These are phyloP conservation scores for Drechslerella stenobrocha DNA, from an alignment of 2,329 filamentous ascomycete species.

Conservation along the genomic window DNA sequence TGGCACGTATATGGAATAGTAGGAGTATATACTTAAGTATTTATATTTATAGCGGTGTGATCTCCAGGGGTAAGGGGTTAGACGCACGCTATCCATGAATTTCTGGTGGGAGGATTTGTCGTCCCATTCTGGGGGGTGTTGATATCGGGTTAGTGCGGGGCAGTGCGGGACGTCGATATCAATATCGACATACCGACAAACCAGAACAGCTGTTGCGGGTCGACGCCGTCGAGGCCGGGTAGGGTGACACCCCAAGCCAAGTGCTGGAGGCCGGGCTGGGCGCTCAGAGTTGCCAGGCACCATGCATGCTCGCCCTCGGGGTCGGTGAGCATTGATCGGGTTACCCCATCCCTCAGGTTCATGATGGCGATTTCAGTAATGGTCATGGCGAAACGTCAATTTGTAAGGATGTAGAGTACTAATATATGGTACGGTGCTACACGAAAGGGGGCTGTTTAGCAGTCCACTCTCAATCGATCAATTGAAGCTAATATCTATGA, in stretches of 20 bases:
- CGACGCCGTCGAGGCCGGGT: not conserved
- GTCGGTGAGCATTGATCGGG: constrained; percentile 13
- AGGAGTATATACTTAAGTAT: not conserved
- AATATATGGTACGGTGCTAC: not conserved
- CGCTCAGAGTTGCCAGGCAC: constrained; percentile 6
- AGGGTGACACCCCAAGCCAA: constrained; percentile 12
- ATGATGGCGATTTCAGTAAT: constrained; percentile 33
- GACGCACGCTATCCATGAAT: constrained; percentile 18
- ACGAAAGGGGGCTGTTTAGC: not conserved
- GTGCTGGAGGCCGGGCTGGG: constrained; percentile 19
- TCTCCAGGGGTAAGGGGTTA: too few species aligned
- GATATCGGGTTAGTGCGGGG: not conserved
- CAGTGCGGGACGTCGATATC: too few species aligned
- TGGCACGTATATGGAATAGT: not conserved
- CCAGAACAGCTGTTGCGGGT: constrained; percentile 30
- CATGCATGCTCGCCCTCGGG: not conserved
- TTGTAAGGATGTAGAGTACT: not conserved
- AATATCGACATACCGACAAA: constrained; percentile 27
- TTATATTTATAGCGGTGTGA: not conserved
- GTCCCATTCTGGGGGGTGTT: constrained; percentile 49
- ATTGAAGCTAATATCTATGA: not conserved
- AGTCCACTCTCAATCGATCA: not conserved
- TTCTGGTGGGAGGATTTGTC: constrained; percentile 15
- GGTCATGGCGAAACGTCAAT: constrained; percentile 7
- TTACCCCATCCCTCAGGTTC: constrained; percentile 10